Base-by-base conservation (phyloP, 139 green algal species). In the Chlorella vulgaris region DNA sequence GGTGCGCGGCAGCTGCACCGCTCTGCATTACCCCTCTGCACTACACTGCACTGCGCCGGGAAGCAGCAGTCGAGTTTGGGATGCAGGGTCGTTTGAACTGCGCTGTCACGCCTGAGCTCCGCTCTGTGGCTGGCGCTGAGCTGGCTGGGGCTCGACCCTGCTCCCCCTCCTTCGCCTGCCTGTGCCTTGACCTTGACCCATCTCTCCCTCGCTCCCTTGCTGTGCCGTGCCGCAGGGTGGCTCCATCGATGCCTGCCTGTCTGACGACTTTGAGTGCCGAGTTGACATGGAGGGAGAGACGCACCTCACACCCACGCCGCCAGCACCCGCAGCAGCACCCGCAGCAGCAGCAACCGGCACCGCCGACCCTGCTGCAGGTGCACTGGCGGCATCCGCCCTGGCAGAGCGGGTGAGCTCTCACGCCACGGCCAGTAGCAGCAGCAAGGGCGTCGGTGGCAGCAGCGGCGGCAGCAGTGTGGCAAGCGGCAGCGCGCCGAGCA, bases 221-320 rank as follows among this genome's bases (percentile, higher is more conserved):
- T 86, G 22, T 88, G 82, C 79, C 70, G 53, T 40, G 76, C 82
- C 31, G 66, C 58, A 88, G 51, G 80, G 58, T 66, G 40, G n/a
- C 38, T n/a, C 70, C 74, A 0, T 70, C 2, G 76, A 85, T 26
- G 33, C 4, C 36, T 74, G 39, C 53, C 58, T 80, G 18, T 62
- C 29, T 24, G 74, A 70, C 28, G 51, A 75, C 33, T 80, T 28
- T 40, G 66, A 78, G 26, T 79, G 65, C 31, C 24, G 28, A 35
- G 62, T 74, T 0, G 83, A 76, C 66, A 76, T 43, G n/a, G n/a
- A 63, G 15, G 82, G 73, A n/a, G 38, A 24, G 58, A 36, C 68
- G 73, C 73, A 79, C 35, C 73, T 67, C 26, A 55, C 43, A 6
- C 50, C 69, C 42, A 76, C 31, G n/a, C 2, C 22, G 18, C 3